Conservation (phyloP, 768 basidiomycete genomes). For the Suillus occidentalis region DNA sequence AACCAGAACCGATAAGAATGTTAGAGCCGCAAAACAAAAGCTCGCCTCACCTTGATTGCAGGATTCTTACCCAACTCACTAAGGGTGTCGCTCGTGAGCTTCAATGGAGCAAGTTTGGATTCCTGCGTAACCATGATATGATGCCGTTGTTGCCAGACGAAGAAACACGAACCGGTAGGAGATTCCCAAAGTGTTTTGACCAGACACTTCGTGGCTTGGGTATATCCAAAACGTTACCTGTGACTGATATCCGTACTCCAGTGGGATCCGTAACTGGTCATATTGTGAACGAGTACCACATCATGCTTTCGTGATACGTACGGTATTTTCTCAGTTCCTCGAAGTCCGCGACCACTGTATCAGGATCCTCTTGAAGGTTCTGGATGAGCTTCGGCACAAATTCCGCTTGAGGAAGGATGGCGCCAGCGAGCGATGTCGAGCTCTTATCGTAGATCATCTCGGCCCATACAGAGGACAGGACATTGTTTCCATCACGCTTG, state of each 20-base stretch:
- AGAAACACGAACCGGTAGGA: slow-evolving; percentile 51
- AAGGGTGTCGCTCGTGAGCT: slow-evolving; percentile 65
- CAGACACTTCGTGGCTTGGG: slow-evolving; percentile 72
- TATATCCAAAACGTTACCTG: slow-evolving; percentile 79
- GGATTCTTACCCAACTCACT: slow-evolving; percentile 76
- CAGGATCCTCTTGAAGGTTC: slow-evolving; percentile 71
- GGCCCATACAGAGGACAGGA: slow-evolving; percentile 70
- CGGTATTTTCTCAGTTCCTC: slow-evolving; percentile 68
- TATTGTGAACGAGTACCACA: slow-evolving; percentile 3
- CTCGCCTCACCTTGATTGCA: slow-evolving; percentile 54
- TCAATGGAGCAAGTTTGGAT: slow-evolving; percentile 62
- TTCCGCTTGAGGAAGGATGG: slow-evolving; percentile 73
- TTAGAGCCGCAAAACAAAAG: slow-evolving; percentile 4
- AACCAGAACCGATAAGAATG: slow-evolving; percentile 2
- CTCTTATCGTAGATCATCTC: slow-evolving; percentile 65
- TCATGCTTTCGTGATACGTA: slow-evolving; percentile 39
- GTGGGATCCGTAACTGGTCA: slow-evolving; percentile 75
- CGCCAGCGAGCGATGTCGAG: slow-evolving; percentile 67
- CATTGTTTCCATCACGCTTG: slow-evolving; percentile 85
- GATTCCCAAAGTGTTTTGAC: slow-evolving; percentile 63
- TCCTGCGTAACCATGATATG: slow-evolving; percentile 34
- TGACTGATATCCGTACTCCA: slow-evolving; percentile 84
- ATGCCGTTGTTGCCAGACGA: slow-evolving; percentile 2
- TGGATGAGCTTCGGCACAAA: slow-evolving; percentile 75
- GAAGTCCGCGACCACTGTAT: slow-evolving; percentile 69